These are phyloP conservation scores for Crucihimalaya himalaica DNA, from an alignment of 345 rosid species.

Conservation along the genomic window DNA sequence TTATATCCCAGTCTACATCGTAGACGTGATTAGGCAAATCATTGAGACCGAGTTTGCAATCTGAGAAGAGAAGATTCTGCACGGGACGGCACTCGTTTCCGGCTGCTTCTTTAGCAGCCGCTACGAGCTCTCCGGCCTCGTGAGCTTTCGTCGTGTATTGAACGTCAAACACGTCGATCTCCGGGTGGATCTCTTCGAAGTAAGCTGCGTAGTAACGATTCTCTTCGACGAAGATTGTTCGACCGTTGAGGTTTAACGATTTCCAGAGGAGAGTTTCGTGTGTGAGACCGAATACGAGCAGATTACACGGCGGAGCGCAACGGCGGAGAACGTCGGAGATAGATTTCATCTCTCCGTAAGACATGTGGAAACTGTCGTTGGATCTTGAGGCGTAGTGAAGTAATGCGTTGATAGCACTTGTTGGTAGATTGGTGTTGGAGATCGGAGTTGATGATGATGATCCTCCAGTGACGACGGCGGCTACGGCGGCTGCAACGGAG, in stretches of 20 bases:
- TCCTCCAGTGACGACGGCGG: constrained; percentile 5
- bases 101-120: constrained; percentile 55
- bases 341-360: constrained; percentile 65
- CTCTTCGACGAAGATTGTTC: constrained; percentile 84
- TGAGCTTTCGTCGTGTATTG: constrained; percentile 82
- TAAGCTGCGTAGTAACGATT: constrained; percentile 94
- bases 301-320: constrained; percentile 80
- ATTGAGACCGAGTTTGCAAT: constrained; percentile 78
- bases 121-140: constrained; percentile 60
- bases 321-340: constrained; percentile 85
- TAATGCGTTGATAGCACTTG: constrained; percentile 69
- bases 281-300: constrained; percentile 87
- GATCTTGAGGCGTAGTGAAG: constrained; percentile 83
- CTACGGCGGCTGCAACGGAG: constrained; percentile 25
- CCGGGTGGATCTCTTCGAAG: constrained; percentile 84
- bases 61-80: constrained; percentile 87
- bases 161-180: constrained; percentile 84
- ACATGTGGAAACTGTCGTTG: constrained; percentile 79
- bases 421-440: constrained; percentile 58
- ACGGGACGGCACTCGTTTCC: constrained; percentile 85
- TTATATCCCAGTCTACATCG: constrained; percentile 94
- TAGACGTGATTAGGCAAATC: constrained; percentile 94
- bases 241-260: constrained; percentile 79
- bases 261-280: constrained; percentile 96
- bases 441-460: constrained; percentile 45